Conservation (phyloP, 495 filamentous ascomycete species). For the Neurospora tetrasperma region DNA sequence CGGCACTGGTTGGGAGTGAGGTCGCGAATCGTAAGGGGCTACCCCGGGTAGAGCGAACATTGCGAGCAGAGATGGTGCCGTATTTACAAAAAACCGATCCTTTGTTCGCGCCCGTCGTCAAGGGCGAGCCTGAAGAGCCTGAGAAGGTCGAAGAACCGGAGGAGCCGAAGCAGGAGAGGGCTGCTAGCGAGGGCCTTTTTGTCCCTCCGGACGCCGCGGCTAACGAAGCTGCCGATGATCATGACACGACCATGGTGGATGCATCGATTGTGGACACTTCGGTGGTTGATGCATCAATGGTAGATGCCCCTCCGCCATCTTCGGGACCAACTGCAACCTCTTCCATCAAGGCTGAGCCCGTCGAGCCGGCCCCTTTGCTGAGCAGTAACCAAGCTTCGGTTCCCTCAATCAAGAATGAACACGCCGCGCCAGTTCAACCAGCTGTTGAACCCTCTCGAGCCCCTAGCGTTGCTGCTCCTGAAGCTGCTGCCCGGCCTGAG, state of each 20-base stretch:
- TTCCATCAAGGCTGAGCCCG: not conserved
- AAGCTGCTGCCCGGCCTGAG: not conserved
- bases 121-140: not conserved
- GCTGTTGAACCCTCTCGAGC: not conserved
- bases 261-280: not conserved
- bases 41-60: slow-evolving; percentile 1
- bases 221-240: not conserved
- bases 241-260: not conserved
- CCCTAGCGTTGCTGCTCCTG: not conserved
- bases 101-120: not conserved
- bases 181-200: not conserved
- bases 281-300: not conserved
- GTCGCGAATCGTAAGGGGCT: not conserved
- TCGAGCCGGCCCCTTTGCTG: not conserved
- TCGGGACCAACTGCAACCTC: not conserved
- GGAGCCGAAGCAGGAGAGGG: not conserved
- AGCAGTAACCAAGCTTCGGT: not conserved
- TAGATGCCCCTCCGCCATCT: not conserved
- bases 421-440: not conserved
- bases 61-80: slow-evolving; percentile 12
- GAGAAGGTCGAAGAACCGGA: not conserved
- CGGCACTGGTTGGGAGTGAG: slow-evolving; percentile 11
- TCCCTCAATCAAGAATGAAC: not conserved
- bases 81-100: slow-evolving; percentile 6
- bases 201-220: not conserved